Conservation (phyloP, 2,329 filamentous ascomycete genomes). For the Fusarium stilboides region DNA sequence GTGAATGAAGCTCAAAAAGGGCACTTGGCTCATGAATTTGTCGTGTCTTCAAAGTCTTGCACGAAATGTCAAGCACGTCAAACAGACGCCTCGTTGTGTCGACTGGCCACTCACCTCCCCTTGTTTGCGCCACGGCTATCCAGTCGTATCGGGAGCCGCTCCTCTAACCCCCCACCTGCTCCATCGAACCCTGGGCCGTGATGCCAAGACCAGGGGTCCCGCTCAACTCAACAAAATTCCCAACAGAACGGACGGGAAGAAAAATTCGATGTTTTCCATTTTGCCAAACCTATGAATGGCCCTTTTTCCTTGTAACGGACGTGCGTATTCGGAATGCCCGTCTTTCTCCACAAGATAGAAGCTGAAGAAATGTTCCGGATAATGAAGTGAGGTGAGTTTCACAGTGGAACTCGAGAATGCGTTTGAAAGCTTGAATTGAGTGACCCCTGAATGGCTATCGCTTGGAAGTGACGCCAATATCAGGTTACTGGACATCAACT, state of each 20-base stretch:
- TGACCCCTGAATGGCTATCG: slow-evolving; percentile 6
- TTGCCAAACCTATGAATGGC: slow-evolving; percentile 15
- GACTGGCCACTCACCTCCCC: slow-evolving; percentile 5
- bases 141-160: slow-evolving; percentile 24
- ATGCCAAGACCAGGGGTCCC: slow-evolving; percentile 45
- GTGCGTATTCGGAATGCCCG: slow-evolving; percentile 23
- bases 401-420: not conserved
- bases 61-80: slow-evolving; percentile 16
- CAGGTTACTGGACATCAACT: not conserved
- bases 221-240: slow-evolving; percentile 56
- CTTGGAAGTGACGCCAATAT: slow-evolving; percentile 3
- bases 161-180: slow-evolving; percentile 25
- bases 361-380: slow-evolving; percentile 16
- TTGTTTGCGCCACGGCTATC: slow-evolving; percentile 22
- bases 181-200: slow-evolving; percentile 38
- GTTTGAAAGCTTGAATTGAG: slow-evolving; percentile 13
- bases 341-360: slow-evolving; percentile 24
- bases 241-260: slow-evolving; percentile 53
- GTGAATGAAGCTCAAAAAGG: not conserved
- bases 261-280: slow-evolving; percentile 20
- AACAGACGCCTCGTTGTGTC: slow-evolving; percentile 11
- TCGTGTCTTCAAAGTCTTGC: not conserved
- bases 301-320: slow-evolving; percentile 1
- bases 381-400: slow-evolving; percentile 8
- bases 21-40: not conserved